These are phyloP conservation scores for Plasmodium yoelii DNA, from an alignment of 169 alveolate species.

Conservation along the genomic window DNA sequence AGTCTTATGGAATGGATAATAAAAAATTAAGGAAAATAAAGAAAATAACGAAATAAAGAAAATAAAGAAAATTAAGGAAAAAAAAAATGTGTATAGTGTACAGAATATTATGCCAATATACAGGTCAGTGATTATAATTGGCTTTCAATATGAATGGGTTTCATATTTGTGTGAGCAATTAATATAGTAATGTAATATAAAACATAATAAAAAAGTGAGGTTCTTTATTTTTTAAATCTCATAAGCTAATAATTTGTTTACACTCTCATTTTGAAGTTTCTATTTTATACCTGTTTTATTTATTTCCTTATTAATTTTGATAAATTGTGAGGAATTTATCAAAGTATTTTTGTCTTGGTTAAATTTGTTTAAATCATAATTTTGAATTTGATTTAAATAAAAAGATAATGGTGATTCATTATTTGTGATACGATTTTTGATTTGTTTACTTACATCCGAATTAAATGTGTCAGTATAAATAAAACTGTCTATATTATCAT, in stretches of 20 bases:
- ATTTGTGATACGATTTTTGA: slow-evolving; percentile 15
- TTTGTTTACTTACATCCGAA: background rate
- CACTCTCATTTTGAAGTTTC: background rate
- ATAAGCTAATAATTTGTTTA: too few relatives aligned
- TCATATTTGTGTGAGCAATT: too few relatives aligned
- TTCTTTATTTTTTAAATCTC: too few relatives aligned
- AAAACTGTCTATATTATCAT: background rate
- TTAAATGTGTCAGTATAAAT: background rate
- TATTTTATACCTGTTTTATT: slow-evolving; percentile 5
- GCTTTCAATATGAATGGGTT: too few relatives aligned
- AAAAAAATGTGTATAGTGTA: background rate
- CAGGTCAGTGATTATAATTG: too few relatives aligned
- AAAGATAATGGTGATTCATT: slow-evolving; percentile 22
- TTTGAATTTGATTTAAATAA: slow-evolving; percentile 10
- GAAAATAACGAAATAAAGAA: too few relatives aligned
- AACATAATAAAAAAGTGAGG: too few relatives aligned
- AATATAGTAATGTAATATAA: too few relatives aligned
- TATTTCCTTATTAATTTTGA: slow-evolving; percentile 9
- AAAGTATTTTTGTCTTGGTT: background rate
- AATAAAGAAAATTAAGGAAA: background rate
- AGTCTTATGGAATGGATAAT: background rate
- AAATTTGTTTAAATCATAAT: background rate
- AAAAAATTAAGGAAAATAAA: background rate
- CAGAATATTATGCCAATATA: too few relatives aligned
- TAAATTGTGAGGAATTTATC: background rate